Percentiles rank a stretch among this genome's conserved stretches.
These are phyloP conservation scores for Neurospora crassa DNA, from an alignment of 2,329 filamentous ascomycete genomes.

Conservation along the genomic window DNA sequence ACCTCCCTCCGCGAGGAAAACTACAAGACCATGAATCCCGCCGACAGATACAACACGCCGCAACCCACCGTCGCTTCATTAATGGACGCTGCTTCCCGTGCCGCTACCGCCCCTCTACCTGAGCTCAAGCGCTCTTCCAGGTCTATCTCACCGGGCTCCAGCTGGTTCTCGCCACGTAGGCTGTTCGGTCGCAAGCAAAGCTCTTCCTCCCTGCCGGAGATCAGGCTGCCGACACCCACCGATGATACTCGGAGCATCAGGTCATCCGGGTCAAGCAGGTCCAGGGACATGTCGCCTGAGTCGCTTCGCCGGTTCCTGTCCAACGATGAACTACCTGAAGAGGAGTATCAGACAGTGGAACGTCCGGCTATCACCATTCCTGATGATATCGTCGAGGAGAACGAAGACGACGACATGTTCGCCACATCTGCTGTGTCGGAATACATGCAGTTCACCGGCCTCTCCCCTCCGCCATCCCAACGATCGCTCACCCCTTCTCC, in stretches of 20 bases:
- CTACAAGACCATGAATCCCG: constrained; percentile 67
- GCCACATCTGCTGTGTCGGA: constrained; percentile 42
- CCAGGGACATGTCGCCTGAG: constrained; percentile 46
- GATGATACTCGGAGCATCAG: constrained; percentile 23
- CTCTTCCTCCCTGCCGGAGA: constrained; percentile 18
- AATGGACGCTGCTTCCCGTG: constrained; percentile 25
- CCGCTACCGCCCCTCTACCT: constrained; percentile 25
- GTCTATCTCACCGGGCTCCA: constrained; percentile 38
- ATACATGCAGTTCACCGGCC: constrained; percentile 31
- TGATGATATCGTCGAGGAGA: constrained; percentile 38
- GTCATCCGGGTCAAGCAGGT: constrained; percentile 33
- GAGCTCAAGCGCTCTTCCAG: constrained; percentile 30
- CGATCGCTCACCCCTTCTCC: constrained; percentile 24
- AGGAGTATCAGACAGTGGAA: constrained; percentile 25
- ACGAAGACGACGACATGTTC: constrained; percentile 54
- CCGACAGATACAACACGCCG: constrained; percentile 65
- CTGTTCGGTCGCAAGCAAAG: constrained; percentile 37
- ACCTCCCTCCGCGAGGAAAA: constrained; percentile 49
- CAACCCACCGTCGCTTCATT: constrained; percentile 44
- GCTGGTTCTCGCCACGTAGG: constrained; percentile 38
- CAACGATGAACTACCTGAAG: constrained; percentile 31
- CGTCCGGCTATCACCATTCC: constrained; percentile 30
- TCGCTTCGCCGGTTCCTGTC: constrained; percentile 42
- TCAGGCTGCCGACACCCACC: not conserved
- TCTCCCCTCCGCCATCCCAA: constrained; percentile 45